Base-by-base conservation (phyloP, 202 grass and related monocot species). In the Cymbopogon flexuosus region DNA sequence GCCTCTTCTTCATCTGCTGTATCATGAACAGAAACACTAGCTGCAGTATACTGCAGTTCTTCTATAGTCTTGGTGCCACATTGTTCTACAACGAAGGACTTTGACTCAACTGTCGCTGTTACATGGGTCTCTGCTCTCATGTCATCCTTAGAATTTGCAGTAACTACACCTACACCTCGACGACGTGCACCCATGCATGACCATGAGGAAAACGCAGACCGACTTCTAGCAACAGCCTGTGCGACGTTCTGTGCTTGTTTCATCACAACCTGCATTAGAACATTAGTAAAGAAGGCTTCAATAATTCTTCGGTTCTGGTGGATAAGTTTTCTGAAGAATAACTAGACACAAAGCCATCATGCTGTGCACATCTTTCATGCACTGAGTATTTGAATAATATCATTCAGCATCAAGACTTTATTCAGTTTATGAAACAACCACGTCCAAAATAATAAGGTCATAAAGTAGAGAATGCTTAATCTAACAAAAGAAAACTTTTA, bases 241-340 rank as follows among this genome's bases (percentile, higher is more conserved):
- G 95, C 95, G 75, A 97, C 88, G 84, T 86, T 93, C 29, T 97
- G 95, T 58, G 95, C 92, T 72, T 86, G 87, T 88, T 93, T 94
- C 84, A 98, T 92, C 72, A 98, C 84, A 79, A 92, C 88, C 95
- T 98, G 78, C 70, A 84, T 73, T 30, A 5, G 57, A 29, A 56
- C 72, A 51, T 46, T 49, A 52, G 29, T 73, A 45, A 89, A 23
- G 14, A 66, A 66, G 18, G 5, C 39, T 62, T n/a, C 14, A 51
- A 57, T 24, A 27, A 42, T 15, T 42, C 40, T 62, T 60, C 43
- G 12, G 33, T 24, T 82, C 54, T 68, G 10, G 40, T 31, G 9
- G 41, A 56, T 45, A 30, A 68, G 16, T 72, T 36, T 51, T 82
- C 34, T 40, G 52, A 30, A 85, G 36, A 81, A 41, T 71, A 81